Evolutionary conservation across 2,329 filamentous ascomycete genomes (phyloP).

Genomic region (Boeremia lycopersici): DNA sequence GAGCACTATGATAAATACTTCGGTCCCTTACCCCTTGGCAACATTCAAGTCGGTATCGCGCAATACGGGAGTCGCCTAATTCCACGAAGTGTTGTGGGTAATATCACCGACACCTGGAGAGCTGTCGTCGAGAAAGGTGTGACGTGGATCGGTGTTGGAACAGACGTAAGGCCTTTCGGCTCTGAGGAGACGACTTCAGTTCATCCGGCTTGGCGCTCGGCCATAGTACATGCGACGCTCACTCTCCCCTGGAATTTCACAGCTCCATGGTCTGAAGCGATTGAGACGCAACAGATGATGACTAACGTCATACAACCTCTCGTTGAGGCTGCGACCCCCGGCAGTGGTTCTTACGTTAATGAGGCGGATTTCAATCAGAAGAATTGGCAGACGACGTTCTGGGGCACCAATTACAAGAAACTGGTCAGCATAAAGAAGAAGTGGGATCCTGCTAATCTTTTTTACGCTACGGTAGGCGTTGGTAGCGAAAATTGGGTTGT

Average conservation of each 20-base stretch:
- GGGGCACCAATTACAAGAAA: conserved; percentile 31
- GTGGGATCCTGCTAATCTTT: conserved; percentile 37
- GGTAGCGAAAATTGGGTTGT: conserved; percentile 37
- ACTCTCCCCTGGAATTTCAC: conserved; percentile 28
- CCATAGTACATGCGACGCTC: conserved; percentile 26
- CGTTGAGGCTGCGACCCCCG: conserved; percentile 26
- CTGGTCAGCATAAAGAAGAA: conserved; percentile 36
- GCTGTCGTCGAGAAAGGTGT: conserved; percentile 23
- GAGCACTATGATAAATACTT: conserved; percentile 33
- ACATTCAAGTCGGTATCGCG: conserved; percentile 27
- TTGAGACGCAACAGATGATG: conserved; percentile 24
- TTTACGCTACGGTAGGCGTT: conserved; percentile 37
- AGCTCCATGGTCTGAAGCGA: conserved; percentile 24
- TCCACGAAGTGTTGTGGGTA: conserved; percentile 20
- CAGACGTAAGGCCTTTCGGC: conserved; percentile 20
- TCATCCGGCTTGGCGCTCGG: conserved; percentile 29
- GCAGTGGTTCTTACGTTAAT: conserved; percentile 32
- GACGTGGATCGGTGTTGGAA: conserved; percentile 28
- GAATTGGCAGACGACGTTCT: conserved; percentile 31
- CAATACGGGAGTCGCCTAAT: conserved; percentile 27
- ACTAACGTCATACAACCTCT: conserved; percentile 24
- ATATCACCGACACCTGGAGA: conserved; percentile 23
- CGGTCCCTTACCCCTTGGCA: conserved; percentile 27
- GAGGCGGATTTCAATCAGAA: conserved; percentile 31
- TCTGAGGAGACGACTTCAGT: conserved; percentile 26